Evolutionary conservation across 2,329 filamentous ascomycete genomes (phyloP), one percentile per base, ranked within the genome.

Genomic region (Aspergillus flavus): DNA sequence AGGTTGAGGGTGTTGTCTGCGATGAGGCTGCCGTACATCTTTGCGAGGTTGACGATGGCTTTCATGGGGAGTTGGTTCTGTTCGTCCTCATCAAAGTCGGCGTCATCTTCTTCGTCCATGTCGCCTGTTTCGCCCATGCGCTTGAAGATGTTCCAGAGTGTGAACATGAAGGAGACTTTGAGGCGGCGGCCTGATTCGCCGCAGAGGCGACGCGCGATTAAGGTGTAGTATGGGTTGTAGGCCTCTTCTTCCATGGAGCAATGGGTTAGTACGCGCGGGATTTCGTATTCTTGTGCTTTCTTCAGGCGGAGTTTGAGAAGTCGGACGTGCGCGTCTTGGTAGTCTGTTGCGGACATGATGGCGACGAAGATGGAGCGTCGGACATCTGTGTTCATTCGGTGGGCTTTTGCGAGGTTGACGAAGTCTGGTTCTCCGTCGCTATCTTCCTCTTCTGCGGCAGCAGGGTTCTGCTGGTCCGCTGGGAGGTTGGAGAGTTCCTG

Each of bases 201-300:
- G 72, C 93, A 96, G 10, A 97, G 84, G 67, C 89, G 89, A 55
- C 87, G 87, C 11, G 93, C 93, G 43, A 99, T 89, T 1, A 97
- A 82, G 0, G 92, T 91, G 75, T 99, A 99, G 80, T 96, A 99
- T 0, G 91, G 92, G 72, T 99, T 99, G 78, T 97, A 96, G 0
- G 84, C 84, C 61, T 89, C 84, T 79, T 98, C 95, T 3, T 91
- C 90, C 50, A 92, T 92, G 1, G 90, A 89, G 74, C 94, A 97
- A 69, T 95, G 93, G 10, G 97, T 85, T 32, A 99, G 83, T 21
- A 99, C 94, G 58, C 91, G 88, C 0, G 94, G 90, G 36, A 98
- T 91, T 75, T 98, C 94, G 28, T 89, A 86, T 68, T 95, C 89
- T 72, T 97, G 93, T 21, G 92, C 87, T 69, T 89, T 92, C 79